Conservation (phyloP, 257 asterid genomes). For the Sherardia arvensis region DNA sequence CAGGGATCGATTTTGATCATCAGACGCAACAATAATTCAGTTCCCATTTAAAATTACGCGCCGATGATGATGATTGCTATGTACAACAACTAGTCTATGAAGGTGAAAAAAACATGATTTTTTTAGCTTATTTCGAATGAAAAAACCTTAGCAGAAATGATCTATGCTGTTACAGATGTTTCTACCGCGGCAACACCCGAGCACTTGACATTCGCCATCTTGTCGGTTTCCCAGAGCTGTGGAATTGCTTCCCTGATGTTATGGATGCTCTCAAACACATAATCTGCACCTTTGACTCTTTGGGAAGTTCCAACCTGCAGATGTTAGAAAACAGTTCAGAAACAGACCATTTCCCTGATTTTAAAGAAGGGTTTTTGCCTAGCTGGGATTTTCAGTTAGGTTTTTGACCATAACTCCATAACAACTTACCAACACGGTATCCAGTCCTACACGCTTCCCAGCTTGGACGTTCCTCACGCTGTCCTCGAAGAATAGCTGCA, state of each 20-base stretch:
- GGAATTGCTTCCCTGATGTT: constrained; percentile 89
- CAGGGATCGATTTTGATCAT: background rate
- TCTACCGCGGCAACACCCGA: constrained; percentile 63
- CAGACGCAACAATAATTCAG: constrained; percentile 2
- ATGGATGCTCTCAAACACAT: constrained; percentile 82
- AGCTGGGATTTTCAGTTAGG: background rate
- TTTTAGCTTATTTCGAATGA: too few species aligned
- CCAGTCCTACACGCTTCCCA: constrained; percentile 73
- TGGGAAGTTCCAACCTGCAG: constrained; percentile 77
- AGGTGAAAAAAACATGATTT: too few species aligned
- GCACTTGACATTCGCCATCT: constrained; percentile 47
- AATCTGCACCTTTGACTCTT: constrained; percentile 82
- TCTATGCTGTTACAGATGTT: constrained; percentile 75
- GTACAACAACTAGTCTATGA: background rate
- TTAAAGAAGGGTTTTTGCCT: too few species aligned
- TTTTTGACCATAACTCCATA: background rate
- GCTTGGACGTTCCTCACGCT: constrained; percentile 73
- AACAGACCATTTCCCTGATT: background rate
- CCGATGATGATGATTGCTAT: background rate
- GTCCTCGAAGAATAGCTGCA: constrained; percentile 90
- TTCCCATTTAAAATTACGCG: background rate
- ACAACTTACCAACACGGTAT: constrained; percentile 66
- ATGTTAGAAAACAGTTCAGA: background rate
- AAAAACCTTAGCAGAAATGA: constrained; percentile 10
- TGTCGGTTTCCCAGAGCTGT: constrained; percentile 74